Conservation (phyloP, 768 basidiomycete genomes). For the Pisolithus sp. region DNA sequence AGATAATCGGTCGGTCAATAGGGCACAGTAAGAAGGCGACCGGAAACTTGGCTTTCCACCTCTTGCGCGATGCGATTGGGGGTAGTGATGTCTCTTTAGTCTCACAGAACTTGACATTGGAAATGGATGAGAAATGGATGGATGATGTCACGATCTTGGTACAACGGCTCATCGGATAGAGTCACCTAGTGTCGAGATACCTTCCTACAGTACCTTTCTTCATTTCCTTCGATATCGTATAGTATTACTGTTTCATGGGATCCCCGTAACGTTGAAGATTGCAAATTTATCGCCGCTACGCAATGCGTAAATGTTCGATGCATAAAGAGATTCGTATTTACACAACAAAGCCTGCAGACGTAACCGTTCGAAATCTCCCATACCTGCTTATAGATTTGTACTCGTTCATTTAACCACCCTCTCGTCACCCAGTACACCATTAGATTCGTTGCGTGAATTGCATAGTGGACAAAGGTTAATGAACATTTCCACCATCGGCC, state of each 20-base stretch:
- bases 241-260: no score
- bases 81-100: slow-evolving; percentile 33
- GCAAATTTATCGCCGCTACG: not conserved
- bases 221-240: no score
- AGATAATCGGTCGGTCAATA: slow-evolving; percentile 23
- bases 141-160: slow-evolving; percentile 44
- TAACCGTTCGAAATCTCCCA: no score
- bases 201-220: no score
- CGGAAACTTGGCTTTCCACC: slow-evolving; percentile 33
- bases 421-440: slow-evolving; percentile 9
- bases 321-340: not conserved
- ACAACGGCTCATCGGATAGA: slow-evolving; percentile 23
- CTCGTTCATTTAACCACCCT: not conserved
- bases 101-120: slow-evolving; percentile 41
- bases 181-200: no score
- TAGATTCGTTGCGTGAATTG: slow-evolving; percentile 36
- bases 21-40: slow-evolving; percentile 12
- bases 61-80: slow-evolving; percentile 39
- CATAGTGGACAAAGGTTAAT: slow-evolving; percentile 53
- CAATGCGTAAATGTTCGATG: not conserved
- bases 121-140: slow-evolving; percentile 47
- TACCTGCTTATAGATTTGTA: no score
- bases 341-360: not conserved
- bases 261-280: no score
- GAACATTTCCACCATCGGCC: slow-evolving; percentile 71